Base-by-base conservation (phyloP, 1,284 basidiomycete species). In the Vanrija sp. region DNA sequence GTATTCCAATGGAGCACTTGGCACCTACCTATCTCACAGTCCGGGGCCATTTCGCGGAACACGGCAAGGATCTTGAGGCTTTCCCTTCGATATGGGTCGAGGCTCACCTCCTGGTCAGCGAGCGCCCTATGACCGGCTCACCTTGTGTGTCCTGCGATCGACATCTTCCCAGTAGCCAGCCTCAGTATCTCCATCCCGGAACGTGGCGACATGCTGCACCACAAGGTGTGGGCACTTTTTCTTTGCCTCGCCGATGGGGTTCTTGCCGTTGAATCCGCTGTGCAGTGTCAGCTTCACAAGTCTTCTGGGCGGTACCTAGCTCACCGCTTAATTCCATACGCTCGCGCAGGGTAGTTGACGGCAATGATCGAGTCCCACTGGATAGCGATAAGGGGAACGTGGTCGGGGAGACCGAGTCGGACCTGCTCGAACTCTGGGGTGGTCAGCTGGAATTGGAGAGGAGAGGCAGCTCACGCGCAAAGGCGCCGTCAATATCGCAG, bases 191-290 rank as follows among this genome's bases (percentile, higher is more conserved):
- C 93, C 94, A 65, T 94, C 90, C n/a, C 73, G 52, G 53, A 74
- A 97, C 7, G 95, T 98, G 25, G 94, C 91, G 43, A 97, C 93
- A 78, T 98, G 95, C 15, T 96, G 87, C 6, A 91, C 85, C 42
- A 85, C 79, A 5, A 98, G 78, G 47, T 90, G 78, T 0, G 94
- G 93, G 73, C 94, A 98, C 60, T 85, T 83, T 72, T 88, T 86
- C 74, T 86, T 83, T 6, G 93, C 89, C 49, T 93, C 88, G 59
- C 84, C 82, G 56, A 88, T 71, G 45, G 67, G 67, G 28, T 66
- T 70, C 62, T 69, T 71, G 15, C 63, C 60, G 42, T 3, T 10
- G 16, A 38, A 19, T 29, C 25, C 26, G 12, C 34, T 51, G 14
- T 49, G 19, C n/a, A 19, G 49, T 49, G 49, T 49, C 19, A 9